Base-by-base conservation (phyloP, 371 early-diverging fungal species). In the Apophysomyces sp. region DNA sequence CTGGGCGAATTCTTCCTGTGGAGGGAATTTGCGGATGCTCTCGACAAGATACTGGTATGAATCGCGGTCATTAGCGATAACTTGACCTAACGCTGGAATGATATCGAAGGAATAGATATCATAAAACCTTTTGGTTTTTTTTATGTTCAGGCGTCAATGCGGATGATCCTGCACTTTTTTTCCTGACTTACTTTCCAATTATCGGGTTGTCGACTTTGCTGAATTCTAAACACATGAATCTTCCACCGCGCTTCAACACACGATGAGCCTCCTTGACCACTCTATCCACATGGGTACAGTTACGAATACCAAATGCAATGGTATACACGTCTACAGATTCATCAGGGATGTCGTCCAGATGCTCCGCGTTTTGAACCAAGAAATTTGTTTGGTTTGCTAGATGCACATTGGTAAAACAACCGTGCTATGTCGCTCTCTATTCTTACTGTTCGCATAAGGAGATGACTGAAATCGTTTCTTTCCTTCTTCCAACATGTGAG, bases 1-100 rank as follows among this genome's bases (percentile, higher is more conserved):
- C 62, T 87, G 72, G 3, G 92, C 92, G 84, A 98, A 98, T 65
- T 86, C 84, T 55, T 84, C 81, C 81, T 98, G 98, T n/a, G 86
- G 69, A 27, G 96, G 96, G 85, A 98, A 98, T 74, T 89, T 89
- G 65, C 97, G 89, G 65, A 98, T 98, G 61, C 92, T 92, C 70
- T 98, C 98, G n/a, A 98, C 98, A n/a, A 98, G 84, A 69, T 98
- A 98, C 74, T 96, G 93, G 72, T 98, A 98, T 27, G 96, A 95
- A 30, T 89, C 90, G 26, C 92, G 88, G 72, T 98, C 98, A 41
- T 89, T 84, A 15, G 98, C 97, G 56, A 98, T 87, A 27, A 92
- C 65, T 66, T 91, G 89, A 27, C 98, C 98, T 51, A 98, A 72
- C 7, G 80, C 77, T 2, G 98, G 98, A 61, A 98, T 98, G 21